These are phyloP conservation scores for Agrocybe praecox DNA, from an alignment of 768 basidiomycete genomes.

Conservation along the genomic window DNA sequence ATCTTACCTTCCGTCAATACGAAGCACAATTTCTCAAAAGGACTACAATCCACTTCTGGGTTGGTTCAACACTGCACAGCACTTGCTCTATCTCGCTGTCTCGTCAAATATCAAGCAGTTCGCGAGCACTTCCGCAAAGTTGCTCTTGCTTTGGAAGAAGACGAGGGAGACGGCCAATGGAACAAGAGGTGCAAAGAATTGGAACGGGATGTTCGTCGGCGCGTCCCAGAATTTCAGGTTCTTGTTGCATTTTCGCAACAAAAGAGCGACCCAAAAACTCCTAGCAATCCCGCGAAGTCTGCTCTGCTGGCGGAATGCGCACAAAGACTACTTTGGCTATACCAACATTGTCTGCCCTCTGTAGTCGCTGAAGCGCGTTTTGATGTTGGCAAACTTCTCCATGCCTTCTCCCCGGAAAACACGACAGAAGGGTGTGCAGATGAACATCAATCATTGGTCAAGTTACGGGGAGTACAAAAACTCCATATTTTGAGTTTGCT, in stretches of 20 bases:
- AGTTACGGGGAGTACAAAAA: constrained; percentile 56
- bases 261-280: constrained; percentile 20
- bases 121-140: constrained; percentile 49
- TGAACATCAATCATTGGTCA: constrained; percentile 12
- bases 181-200: constrained; percentile 62
- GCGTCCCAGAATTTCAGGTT: constrained; percentile 88
- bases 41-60: constrained; percentile 67
- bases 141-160: constrained; percentile 58
- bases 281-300: constrained; percentile 37
- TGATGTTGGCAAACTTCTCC: constrained; percentile 81
- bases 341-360: constrained; percentile 75
- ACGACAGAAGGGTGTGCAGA: constrained; percentile 14
- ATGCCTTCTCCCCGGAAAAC: constrained; percentile 35
- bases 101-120: constrained; percentile 70
- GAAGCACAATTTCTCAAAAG: constrained; percentile 78
- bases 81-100: constrained; percentile 71
- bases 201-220: constrained; percentile 71
- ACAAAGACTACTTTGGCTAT: constrained; percentile 81
- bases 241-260: constrained; percentile 82
- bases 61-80: constrained; percentile 90
- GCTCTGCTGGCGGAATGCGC: constrained; percentile 80
- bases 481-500: constrained; percentile 79
- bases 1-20: constrained; percentile 77
- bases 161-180: constrained; percentile 73
- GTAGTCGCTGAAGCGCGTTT: constrained; percentile 81